These are phyloP conservation scores for Candida tetrigidarum DNA, from an alignment of 1,139 yeast species.

Conservation along the genomic window DNA sequence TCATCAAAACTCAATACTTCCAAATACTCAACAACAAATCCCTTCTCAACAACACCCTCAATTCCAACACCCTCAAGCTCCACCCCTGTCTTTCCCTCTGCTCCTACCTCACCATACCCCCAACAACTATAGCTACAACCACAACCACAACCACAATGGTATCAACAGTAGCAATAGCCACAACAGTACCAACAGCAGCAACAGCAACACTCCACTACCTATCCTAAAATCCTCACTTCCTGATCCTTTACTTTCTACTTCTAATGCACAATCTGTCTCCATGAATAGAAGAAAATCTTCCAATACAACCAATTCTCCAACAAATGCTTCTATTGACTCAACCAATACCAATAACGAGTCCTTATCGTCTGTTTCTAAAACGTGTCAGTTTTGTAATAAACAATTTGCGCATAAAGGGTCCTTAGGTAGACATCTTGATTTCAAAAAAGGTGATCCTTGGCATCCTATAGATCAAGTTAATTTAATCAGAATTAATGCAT, in stretches of 20 bases:
- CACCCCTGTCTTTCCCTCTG: neutral
- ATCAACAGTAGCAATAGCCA: neutral
- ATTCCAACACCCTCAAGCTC: conserved; percentile 7
- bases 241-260: conserved; percentile 5
- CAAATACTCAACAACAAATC: conserved; percentile 6
- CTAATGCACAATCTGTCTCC: conserved; percentile 1
- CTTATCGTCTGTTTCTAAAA: conserved; percentile 12
- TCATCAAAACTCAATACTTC: neutral
- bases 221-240: conserved; percentile 12
- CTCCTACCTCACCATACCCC: neutral
- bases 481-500: conserved; percentile 16
- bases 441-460: conserved; percentile 23
- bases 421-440: conserved; percentile 24
- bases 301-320: neutral
- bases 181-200: neutral
- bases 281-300: conserved; percentile 12
- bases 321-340: no score
- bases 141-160: no score
- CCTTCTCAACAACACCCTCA: conserved; percentile 12
- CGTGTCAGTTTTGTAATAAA: conserved; percentile 23
- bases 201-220: conserved; percentile 6
- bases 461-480: conserved; percentile 24
- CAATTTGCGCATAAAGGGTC: conserved; percentile 23
- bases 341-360: no score
- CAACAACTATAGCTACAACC: conserved; percentile 1